These are phyloP conservation scores for Dictyostelium purpureum DNA, from an alignment of 78 protist genomes.

Conservation along the genomic window DNA sequence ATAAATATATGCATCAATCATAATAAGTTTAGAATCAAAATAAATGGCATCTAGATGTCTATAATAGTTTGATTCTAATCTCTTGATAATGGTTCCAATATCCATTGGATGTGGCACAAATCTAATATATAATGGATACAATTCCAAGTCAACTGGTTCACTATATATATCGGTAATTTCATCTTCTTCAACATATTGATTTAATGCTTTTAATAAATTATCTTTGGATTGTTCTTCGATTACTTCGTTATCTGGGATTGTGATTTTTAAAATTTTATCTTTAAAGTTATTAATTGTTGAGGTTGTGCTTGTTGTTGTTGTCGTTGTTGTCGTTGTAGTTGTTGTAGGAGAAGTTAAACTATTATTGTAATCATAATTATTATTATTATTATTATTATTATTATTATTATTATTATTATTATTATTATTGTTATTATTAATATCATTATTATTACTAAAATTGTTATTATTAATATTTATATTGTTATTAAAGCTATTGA, in stretches of 20 bases:
- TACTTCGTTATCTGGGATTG: neutral
- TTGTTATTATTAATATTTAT: neutral
- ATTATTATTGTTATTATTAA: neutral
- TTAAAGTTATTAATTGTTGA: neutral
- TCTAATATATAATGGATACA: conserved; percentile 48
- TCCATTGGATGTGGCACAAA: conserved; percentile 78
- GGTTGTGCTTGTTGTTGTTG: neutral
- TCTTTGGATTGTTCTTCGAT: neutral
- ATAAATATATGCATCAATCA: conserved; percentile 56
- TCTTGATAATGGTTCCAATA: neutral
- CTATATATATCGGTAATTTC: conserved; percentile 34
- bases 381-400: neutral
- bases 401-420: neutral
- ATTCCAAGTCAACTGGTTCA: conserved; percentile 43
- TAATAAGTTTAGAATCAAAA: conserved; percentile 39
- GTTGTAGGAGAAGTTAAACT: neutral
- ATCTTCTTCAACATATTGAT: neutral
- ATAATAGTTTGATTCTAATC: conserved; percentile 34
- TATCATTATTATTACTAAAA: neutral
- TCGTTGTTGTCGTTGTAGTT: neutral
- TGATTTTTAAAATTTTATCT: neutral
- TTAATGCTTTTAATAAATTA: neutral
- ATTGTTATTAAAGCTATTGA: no score
- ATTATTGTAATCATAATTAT: neutral
- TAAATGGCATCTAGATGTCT: conserved; percentile 37